Percentiles rank a stretch among this genome's conserved stretches.
phyloP scores from a whole-genome alignment of 2,329 filamentous ascomycete genomes.

The Colletotrichum sp. region DNA sequence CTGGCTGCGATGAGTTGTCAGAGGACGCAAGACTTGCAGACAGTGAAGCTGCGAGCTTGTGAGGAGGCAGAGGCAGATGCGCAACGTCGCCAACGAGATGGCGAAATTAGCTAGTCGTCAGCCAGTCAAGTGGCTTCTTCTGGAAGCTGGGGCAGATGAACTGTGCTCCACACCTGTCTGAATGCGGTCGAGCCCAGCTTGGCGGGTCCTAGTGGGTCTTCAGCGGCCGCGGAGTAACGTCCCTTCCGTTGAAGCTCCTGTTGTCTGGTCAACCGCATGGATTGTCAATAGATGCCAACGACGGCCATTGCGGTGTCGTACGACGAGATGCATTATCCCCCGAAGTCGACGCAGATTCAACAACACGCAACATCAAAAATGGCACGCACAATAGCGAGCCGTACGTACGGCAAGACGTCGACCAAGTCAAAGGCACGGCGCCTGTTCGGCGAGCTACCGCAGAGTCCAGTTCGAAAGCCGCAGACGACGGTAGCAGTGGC shows the following conservation, averaged over 20 bases:
- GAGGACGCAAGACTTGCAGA: constrained; percentile 16
- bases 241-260: background rate
- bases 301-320: background rate
- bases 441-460: constrained; percentile 56
- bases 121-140: constrained; percentile 16
- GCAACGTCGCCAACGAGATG: constrained; percentile 3
- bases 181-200: constrained; percentile 10
- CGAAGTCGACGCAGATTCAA: background rate
- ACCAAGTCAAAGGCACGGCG: constrained; percentile 52
- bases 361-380: constrained; percentile 35
- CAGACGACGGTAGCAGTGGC: background rate
- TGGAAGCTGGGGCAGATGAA: constrained; percentile 14
- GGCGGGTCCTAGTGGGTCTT: background rate
- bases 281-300: constrained; percentile 14
- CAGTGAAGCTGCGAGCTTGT: constrained; percentile 18
- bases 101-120: constrained; percentile 19
- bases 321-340: background rate
- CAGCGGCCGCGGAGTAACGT: background rate
- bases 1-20: constrained; percentile 23
- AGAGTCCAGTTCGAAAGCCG: constrained; percentile 48
- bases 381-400: constrained; percentile 46
- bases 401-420: constrained; percentile 57
- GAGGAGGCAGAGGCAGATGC: constrained; percentile 5
- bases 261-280: constrained; percentile 6
- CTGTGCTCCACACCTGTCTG: background rate